phyloP scores from a whole-genome alignment of 345 rosid genomes.

The Arabidopsis arenosa region DNA sequence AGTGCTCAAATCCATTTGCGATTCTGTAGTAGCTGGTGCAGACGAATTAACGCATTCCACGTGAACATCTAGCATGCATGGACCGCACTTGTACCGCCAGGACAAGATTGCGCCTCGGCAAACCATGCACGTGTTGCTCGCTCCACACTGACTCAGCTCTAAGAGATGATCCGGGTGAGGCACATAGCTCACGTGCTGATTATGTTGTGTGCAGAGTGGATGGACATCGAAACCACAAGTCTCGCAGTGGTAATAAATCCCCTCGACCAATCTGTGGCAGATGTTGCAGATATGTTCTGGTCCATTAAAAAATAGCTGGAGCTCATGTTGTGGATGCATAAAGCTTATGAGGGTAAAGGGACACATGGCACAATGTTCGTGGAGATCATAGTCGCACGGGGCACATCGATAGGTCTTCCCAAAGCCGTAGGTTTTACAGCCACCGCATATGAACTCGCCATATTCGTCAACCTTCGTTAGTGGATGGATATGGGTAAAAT shows the following conservation, averaged over 20 bases:
- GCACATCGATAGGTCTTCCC: constrained; percentile 44
- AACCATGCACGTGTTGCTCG: constrained; percentile 37
- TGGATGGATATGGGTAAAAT: constrained; percentile 46
- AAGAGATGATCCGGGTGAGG: constrained; percentile 42
- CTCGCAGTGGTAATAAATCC: constrained; percentile 47
- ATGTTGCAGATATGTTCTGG: constrained; percentile 44
- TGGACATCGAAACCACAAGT: constrained; percentile 50
- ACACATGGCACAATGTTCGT: constrained; percentile 48
- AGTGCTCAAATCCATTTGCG: too few relatives aligned
- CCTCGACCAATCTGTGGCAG: constrained; percentile 39
- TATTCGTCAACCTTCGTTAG: constrained; percentile 25
- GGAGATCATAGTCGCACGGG: constrained; percentile 46
- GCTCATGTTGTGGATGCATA: constrained; percentile 47
- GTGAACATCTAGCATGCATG: constrained; percentile 46
- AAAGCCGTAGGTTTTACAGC: constrained; percentile 46
- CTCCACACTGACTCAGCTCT: constrained; percentile 39
- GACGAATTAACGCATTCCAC: constrained; percentile 41
- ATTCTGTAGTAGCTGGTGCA: too few relatives aligned
- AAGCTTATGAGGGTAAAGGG: constrained; percentile 31
- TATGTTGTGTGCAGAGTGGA: constrained; percentile 45
- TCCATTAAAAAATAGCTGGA: constrained; percentile 17
- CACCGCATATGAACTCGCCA: constrained; percentile 46
- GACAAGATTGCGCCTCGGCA: constrained; percentile 33
- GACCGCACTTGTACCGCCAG: constrained; percentile 50
- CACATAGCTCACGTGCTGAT: constrained; percentile 31